Base-by-base conservation (phyloP, 257 asterid species). In the Plantago elongata region DNA sequence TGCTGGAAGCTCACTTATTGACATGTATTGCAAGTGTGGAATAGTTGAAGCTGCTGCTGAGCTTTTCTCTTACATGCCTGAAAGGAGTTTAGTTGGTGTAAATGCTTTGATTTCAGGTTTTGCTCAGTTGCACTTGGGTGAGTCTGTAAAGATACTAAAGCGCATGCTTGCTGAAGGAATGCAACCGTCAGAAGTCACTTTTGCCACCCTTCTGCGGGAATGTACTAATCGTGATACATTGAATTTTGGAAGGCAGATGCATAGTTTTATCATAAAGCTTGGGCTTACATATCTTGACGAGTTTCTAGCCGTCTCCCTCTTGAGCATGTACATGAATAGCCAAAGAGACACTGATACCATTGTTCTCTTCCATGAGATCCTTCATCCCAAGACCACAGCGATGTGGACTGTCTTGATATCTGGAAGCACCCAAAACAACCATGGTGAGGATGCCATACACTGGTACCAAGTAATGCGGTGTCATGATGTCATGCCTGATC, bases 381-480 rank as follows among this genome's bases (percentile, higher is more conserved):
- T 90, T 17, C 51, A 69, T 67, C 95, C 88, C 14, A 89, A 80
- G 73, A 89, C 95, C 81, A 69, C 79, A 11, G 71, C 86, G 16
- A 60, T 89, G 37, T 92, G 99, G 99, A 89, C 99, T 18, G 95
- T 89, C 51, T 60, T 92, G 76, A 86, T 92, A 78, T 92, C 96
- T 16, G 89, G 95, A 51, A 78, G 71, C 57, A 68, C 68, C 34
- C 88, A 78, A 63, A 83, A 73, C 44, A 84, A 68, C 55, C 48
- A 51, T 68, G 44, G 74, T 13, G 72, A 77, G 44, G 90, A 81
- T 58, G 97, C 96, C 22, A 72, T 92, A 66, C 44, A 29, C 37
- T 78, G 84, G 77, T 89, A 81, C 76, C 73, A 54, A 40, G 80
- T 84, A 73, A 92, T 92, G 97, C 87, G 85, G 38, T n/a, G 65